Evolutionary conservation across 768 basidiomycete genomes (phyloP), one percentile per base, ranked within the genome.

Genomic region (Coprinopsis sp.): DNA sequence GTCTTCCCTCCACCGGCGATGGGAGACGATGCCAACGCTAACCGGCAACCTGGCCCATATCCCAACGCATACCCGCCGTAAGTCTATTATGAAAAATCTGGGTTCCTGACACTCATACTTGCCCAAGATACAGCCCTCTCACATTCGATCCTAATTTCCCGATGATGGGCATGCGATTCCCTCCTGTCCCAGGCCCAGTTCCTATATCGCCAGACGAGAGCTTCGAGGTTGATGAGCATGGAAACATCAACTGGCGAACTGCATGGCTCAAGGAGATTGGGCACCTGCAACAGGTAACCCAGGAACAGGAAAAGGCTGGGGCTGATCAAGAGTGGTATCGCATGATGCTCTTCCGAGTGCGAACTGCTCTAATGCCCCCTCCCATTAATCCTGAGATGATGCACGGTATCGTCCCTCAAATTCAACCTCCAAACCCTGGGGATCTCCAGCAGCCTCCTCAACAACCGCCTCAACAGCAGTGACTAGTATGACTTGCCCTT

Each of bases 251-350:
- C 62, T 92, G 90, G 90, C 79, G 82, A 41, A 62, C 77, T 23
- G 81, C 84, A 37, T 85, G 90, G 83, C 66, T 83, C 46, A 91
- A 91, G 61, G 90, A 92, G 65, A 74, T 92, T 39, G 74, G 74
- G 7, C 79, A 79, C 58, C 67, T 92, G 47, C 82, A 85, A 57
- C 81, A 84, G 52, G 67, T 89, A n/a, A 85, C 90, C 0, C 74
- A 66, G 7, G 84, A 91, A 55, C 89, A 91, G 58, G 87, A 91
- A 60, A 90, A 89, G 65, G 79, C 80, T 16, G 84, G 84, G 24
- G 83, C 77, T 2, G 87, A 87, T 41, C 81, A 79, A 36, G 89
- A 91, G 51, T 92, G 89, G 89, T 92, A 82, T 56, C 70, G 84
- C 52, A 83, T 87, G 78, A 91, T 91, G 87, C 59, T 90, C 7